Percentiles rank a stretch among this genome's conserved stretches.
Evolutionary conservation across 108 stramenopile genomes (phyloP).

Genomic region (Cyclotella choctawhatcheeana): DNA sequence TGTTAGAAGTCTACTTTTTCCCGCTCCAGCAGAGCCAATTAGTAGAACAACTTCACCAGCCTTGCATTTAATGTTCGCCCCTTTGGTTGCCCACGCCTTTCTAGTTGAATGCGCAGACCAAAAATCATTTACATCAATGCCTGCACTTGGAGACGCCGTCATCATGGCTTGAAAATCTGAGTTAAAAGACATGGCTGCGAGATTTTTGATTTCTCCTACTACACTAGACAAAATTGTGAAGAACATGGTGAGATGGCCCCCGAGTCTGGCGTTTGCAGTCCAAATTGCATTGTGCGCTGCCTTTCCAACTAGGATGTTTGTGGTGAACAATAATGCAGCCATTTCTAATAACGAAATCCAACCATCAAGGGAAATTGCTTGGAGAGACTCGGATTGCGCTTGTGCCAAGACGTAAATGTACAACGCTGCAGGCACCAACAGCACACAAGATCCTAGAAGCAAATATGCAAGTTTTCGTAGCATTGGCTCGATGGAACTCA

Average conservation of each 20-base stretch:
- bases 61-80: conserved; percentile 71
- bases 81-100: conserved; percentile 70
- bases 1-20: conserved; percentile 83
- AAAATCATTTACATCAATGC: conserved; percentile 73
- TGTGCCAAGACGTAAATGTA: conserved; percentile 28
- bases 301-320: conserved; percentile 47
- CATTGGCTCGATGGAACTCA: conserved; percentile 27
- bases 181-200: conserved; percentile 30
- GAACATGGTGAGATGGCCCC: conserved; percentile 49
- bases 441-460: conserved; percentile 29
- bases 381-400: conserved; percentile 11
- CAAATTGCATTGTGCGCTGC: conserved; percentile 48
- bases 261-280: conserved; percentile 27
- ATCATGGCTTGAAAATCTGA: conserved; percentile 59
- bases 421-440: conserved; percentile 40
- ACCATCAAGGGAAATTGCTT: conserved; percentile 16
- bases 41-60: conserved; percentile 80
- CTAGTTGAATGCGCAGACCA: conserved; percentile 72
- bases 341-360: conserved; percentile 72
- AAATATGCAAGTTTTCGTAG: conserved; percentile 52
- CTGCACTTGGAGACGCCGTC: conserved; percentile 72
- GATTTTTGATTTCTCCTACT: conserved; percentile 52
- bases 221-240: conserved; percentile 49
- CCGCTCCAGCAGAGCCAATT: conserved; percentile 77
- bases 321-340: conserved; percentile 56